Evolutionary conservation across 1,284 basidiomycete genomes (phyloP).

Genomic region (Phellinidium pouzarii): DNA sequence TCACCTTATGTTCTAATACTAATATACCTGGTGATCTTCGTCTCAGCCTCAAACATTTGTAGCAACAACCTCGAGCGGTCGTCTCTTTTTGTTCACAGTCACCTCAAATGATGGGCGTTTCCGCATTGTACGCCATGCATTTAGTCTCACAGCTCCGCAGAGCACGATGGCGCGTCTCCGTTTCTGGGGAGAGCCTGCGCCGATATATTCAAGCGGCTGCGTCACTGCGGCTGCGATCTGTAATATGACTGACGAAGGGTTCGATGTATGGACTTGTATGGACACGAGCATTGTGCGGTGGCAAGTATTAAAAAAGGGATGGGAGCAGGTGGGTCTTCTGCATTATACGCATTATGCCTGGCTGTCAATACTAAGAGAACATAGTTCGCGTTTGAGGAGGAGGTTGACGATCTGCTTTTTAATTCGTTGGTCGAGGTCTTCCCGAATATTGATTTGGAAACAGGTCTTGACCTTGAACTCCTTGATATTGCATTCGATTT

Average conservation of each 20-base stretch:
- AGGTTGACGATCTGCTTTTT: constrained; percentile 4
- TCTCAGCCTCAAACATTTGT: constrained; percentile 58
- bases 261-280: constrained; percentile 19
- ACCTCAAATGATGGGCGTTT: constrained; percentile 63
- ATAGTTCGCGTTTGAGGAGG: constrained; percentile 15
- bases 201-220: constrained; percentile 9
- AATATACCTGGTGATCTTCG: neutral
- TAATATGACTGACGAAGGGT: constrained; percentile 9
- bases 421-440: neutral
- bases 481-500: constrained; percentile 17
- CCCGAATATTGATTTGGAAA: constrained; percentile 3
- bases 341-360: neutral
- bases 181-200: constrained; percentile 4
- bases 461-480: constrained; percentile 16
- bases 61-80: constrained; percentile 58
- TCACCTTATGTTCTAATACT: too few relatives aligned
- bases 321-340: constrained; percentile 17
- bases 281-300: constrained; percentile 18
- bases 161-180: constrained; percentile 10
- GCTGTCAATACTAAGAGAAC: neutral
- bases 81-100: constrained; percentile 56
- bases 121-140: constrained; percentile 47
- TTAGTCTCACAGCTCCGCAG: constrained; percentile 49
- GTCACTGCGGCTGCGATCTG: constrained; percentile 6
- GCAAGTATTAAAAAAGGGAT: constrained; percentile 19